Evolutionary conservation across 306 rosid genomes (phyloP).

Genomic region (Sophora flavescens): DNA sequence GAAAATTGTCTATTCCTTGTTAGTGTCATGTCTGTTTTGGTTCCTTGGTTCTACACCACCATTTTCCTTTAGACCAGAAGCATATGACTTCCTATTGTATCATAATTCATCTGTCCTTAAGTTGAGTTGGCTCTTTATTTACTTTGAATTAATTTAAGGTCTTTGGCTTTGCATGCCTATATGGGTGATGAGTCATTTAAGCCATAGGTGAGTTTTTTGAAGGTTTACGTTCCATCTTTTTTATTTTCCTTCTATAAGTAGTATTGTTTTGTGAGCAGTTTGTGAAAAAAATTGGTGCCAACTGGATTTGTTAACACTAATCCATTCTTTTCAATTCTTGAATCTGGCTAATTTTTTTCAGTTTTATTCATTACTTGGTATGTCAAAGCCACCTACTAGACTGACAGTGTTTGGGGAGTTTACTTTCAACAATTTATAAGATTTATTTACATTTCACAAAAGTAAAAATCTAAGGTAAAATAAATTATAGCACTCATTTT

Average conservation of each 20-base stretch:
- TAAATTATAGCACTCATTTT: too few species aligned
- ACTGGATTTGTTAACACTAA: neutral
- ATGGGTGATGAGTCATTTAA: constrained; percentile 6
- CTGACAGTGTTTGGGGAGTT: constrained; percentile 2
- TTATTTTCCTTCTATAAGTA: neutral
- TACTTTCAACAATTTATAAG: neutral
- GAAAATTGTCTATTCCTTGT: neutral
- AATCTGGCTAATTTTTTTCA: neutral
- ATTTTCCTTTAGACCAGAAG: neutral
- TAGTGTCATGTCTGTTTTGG: neutral
- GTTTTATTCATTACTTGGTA: neutral
- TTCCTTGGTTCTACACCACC: neutral
- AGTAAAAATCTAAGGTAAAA: neutral
- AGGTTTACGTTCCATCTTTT: neutral
- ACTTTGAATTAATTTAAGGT: neutral
- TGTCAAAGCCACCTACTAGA: constrained; percentile 9
- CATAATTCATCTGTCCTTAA: neutral
- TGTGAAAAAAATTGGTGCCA: neutral
- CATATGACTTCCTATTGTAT: neutral
- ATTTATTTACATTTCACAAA: neutral
- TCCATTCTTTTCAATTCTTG: neutral
- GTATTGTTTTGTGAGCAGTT: neutral
- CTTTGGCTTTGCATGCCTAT: neutral
- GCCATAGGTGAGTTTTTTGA: neutral
- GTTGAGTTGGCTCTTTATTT: constrained; percentile 7